Conservation (phyloP, 169 alveolate species). For the Eimeria falciformis region DNA sequence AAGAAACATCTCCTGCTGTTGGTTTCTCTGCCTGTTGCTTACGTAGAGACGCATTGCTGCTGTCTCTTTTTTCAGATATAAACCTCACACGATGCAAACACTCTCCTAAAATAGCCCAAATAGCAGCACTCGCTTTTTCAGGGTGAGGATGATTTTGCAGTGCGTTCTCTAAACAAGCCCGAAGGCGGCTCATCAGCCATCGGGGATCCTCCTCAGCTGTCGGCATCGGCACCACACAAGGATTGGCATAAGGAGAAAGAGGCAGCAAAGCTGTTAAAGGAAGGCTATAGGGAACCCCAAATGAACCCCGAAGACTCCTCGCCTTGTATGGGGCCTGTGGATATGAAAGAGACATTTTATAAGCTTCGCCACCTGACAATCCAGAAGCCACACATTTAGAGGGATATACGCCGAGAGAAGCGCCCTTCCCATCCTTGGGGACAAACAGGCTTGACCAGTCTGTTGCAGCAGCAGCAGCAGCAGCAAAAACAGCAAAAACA, state of each 20-base stretch:
- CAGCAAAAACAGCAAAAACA: background rate
- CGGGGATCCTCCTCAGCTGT: background rate
- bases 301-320: no score
- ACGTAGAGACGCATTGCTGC: no score
- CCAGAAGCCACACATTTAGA: background rate
- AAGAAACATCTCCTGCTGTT: no score
- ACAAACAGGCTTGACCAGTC: no score
- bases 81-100: no score
- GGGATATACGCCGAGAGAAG: background rate
- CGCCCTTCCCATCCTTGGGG: no score
- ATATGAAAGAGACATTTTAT: background rate
- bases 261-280: constrained; percentile 39
- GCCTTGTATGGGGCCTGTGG: no score
- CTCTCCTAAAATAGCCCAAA: no score
- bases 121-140: no score
- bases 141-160: background rate
- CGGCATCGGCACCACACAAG: background rate
- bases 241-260: constrained; percentile 21
- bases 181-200: background rate
- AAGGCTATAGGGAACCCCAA: background rate
- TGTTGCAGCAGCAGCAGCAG: background rate
- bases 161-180: background rate
- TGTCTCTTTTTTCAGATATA: no score
- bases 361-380: background rate
- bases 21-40: no score